Evolutionary conservation across 2,329 filamentous ascomycete species (phyloP).

Genomic region (Calonectria pseudoturangicola): DNA sequence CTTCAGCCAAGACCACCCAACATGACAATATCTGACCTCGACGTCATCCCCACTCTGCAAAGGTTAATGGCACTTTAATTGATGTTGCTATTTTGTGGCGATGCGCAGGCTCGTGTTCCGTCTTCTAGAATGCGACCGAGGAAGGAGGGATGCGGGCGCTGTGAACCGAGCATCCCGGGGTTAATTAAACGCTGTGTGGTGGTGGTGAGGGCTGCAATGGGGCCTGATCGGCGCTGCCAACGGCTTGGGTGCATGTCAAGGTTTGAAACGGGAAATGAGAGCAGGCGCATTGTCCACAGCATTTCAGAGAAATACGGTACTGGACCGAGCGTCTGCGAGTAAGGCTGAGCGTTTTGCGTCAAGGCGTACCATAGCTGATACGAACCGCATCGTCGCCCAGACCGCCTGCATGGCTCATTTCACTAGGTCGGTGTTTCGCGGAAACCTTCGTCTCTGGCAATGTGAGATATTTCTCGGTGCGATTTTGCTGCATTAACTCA

Average conservation of each 20-base stretch:
- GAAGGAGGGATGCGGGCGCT: neutral
- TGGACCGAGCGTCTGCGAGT: neutral
- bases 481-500: neutral
- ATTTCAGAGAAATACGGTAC: neutral
- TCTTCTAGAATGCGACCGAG: conserved; percentile 14
- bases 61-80: neutral
- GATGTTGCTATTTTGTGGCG: neutral
- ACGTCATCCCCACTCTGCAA: neutral
- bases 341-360: conserved; percentile 18
- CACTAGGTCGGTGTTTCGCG: neutral
- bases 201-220: neutral
- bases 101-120: neutral
- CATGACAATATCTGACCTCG: neutral
- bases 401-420: neutral
- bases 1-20: too few relatives aligned
- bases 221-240: conserved; percentile 17
- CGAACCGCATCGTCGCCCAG: neutral
- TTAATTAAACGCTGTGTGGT: conserved; percentile 13
- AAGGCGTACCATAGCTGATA: conserved; percentile 10
- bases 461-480: neutral
- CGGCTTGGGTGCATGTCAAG: neutral
- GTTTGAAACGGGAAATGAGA: conserved; percentile 21
- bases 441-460: neutral
- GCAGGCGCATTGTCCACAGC: neutral
- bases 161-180: conserved; percentile 19